Percentiles rank a stretch among this genome's conserved stretches.
Conservation (phyloP, 2,329 filamentous ascomycete genomes). For the Clarireedia monteithiana region DNA sequence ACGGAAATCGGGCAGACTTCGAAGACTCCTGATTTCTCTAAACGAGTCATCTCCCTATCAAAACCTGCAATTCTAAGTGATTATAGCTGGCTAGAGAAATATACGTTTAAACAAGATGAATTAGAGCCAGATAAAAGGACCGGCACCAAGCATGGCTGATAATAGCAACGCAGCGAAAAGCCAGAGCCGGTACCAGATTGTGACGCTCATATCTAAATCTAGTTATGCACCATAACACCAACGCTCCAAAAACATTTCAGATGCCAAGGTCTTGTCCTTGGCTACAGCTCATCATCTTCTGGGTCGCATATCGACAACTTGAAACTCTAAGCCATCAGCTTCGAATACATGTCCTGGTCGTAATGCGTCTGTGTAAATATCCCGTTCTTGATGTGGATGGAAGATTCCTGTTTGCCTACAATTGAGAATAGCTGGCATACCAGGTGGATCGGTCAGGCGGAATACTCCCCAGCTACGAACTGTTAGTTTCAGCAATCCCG, state of each 20-base stretch:
- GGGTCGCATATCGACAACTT: slow-evolving; percentile 55
- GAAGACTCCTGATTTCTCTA: too few species aligned
- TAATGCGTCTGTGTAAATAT: slow-evolving; percentile 35
- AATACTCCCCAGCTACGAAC: slow-evolving; percentile 74
- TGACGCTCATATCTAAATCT: neutral
- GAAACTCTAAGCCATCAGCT: slow-evolving; percentile 47
- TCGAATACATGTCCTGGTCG: slow-evolving; percentile 52
- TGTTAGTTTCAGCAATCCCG: slow-evolving; percentile 8
- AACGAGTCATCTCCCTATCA: too few species aligned
- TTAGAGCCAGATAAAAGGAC: too few species aligned
- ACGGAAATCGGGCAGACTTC: too few species aligned
- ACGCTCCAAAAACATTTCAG: neutral
- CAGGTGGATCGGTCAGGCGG: slow-evolving; percentile 86
- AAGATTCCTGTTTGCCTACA: slow-evolving; percentile 77
- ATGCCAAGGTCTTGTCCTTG: neutral
- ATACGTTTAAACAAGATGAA: too few species aligned
- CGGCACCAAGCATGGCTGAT: too few species aligned
- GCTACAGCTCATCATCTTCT: neutral
- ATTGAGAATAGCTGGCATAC: slow-evolving; percentile 72
- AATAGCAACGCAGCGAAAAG: too few species aligned
- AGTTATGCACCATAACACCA: neutral
- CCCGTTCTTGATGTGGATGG: slow-evolving; percentile 54
- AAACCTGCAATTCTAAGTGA: too few species aligned
- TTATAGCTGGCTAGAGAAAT: too few species aligned
- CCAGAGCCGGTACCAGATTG: too few species aligned